Evolutionary conservation across 257 asterid genomes (phyloP).

Genomic region (Ophiorrhiza pumila): DNA sequence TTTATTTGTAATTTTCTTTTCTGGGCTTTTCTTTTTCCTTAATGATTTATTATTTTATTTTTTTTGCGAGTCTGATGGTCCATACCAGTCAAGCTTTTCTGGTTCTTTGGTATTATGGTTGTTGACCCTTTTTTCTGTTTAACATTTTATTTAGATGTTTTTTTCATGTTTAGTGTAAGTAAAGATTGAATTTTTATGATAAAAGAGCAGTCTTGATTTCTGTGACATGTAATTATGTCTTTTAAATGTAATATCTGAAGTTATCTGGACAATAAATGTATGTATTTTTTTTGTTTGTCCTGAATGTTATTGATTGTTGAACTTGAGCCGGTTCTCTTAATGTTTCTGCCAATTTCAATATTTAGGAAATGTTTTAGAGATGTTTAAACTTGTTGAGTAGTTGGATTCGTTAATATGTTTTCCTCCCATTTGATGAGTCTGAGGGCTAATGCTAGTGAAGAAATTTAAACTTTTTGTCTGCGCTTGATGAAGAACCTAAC

Average conservation of each 20-base stretch:
- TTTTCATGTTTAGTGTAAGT: neutral
- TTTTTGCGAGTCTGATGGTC: conserved; percentile 5
- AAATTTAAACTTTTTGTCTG: neutral
- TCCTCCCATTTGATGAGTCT: neutral
- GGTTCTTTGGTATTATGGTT: neutral
- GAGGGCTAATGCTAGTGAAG: conserved; percentile 2
- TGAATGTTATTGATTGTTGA: neutral
- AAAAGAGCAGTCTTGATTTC: neutral
- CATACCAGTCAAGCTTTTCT: conserved; percentile 18
- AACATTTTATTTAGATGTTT: neutral
- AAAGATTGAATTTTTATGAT: neutral
- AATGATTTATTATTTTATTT: too few relatives aligned
- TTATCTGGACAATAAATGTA: neutral
- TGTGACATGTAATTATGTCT: neutral
- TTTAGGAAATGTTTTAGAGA: neutral
- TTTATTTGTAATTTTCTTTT: neutral
- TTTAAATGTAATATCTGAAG: neutral
- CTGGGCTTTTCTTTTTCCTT: conserved; percentile 9
- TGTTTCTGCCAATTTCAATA: neutral
- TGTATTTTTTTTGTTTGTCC: neutral
- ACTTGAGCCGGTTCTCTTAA: neutral
- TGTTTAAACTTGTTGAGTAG: neutral
- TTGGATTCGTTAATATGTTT: neutral
- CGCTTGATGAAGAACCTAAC: neutral
- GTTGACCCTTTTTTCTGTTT: neutral